Percentiles rank a stretch among this genome's conserved stretches.
These are phyloP conservation scores for Zymoseptoria crescenta DNA, from an alignment of 2,329 filamentous ascomycete species.

Conservation along the genomic window DNA sequence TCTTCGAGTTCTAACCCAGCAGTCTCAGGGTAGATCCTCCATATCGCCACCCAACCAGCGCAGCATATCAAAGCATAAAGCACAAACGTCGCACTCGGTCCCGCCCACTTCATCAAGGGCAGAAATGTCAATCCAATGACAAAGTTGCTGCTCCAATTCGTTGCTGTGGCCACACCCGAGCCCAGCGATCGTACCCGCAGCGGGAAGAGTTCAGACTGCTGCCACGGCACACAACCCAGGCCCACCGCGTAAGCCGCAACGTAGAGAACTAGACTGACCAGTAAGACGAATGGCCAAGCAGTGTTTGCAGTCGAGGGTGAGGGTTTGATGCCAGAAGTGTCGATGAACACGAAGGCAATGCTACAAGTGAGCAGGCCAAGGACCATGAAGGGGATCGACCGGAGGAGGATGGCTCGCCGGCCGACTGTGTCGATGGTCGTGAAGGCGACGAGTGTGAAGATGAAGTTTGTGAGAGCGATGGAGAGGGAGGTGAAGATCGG, in stretches of 20 bases:
- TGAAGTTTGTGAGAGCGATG: slow-evolving; percentile 40
- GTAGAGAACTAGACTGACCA: slow-evolving; percentile 71
- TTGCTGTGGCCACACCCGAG: slow-evolving; percentile 66
- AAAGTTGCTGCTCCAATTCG: slow-evolving; percentile 85
- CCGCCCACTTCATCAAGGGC: slow-evolving; percentile 72
- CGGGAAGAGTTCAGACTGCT: slow-evolving; percentile 82
- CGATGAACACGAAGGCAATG: slow-evolving; percentile 61
- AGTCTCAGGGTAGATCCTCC: slow-evolving; percentile 78
- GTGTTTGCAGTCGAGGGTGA: neutral
- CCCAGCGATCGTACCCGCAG: slow-evolving; percentile 65
- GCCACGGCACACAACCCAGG: slow-evolving; percentile 90
- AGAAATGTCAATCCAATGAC: slow-evolving; percentile 79
- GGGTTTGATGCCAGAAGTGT: slow-evolving; percentile 29
- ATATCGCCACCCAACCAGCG: slow-evolving; percentile 54
- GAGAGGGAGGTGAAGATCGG: slow-evolving; percentile 39
- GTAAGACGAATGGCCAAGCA: slow-evolving; percentile 47
- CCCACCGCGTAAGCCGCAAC: slow-evolving; percentile 81
- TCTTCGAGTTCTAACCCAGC: slow-evolving; percentile 75
- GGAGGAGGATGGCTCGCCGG: slow-evolving; percentile 58
- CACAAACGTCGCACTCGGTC: slow-evolving; percentile 68
- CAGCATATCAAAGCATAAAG: slow-evolving; percentile 68
- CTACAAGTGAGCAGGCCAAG: slow-evolving; percentile 63
- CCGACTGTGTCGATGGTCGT: slow-evolving; percentile 38
- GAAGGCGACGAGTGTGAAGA: slow-evolving; percentile 41
- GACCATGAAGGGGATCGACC: slow-evolving; percentile 78